These are phyloP conservation scores for Litchi chinensis DNA, from an alignment of 345 rosid species.

Conservation along the genomic window DNA sequence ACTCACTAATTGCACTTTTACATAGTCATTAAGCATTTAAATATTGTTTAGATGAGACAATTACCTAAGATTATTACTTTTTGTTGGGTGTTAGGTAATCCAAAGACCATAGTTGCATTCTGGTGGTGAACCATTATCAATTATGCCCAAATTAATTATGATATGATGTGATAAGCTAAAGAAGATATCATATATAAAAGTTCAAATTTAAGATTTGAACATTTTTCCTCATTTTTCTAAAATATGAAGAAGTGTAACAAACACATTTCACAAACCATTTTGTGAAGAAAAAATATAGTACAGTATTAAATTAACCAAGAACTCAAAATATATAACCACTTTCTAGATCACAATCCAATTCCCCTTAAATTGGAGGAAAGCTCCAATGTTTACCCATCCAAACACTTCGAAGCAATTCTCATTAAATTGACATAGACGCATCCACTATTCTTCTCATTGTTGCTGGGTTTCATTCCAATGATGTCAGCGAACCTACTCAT, in stretches of 20 bases:
- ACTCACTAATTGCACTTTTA: constrained; percentile 24
- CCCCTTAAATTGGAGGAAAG: too few relatives aligned
- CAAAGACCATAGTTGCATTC: neutral
- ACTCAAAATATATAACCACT: too few relatives aligned
- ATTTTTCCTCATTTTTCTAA: neutral
- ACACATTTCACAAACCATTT: too few relatives aligned
- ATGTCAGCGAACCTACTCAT: too few relatives aligned
- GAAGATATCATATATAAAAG: neutral
- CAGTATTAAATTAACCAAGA: too few relatives aligned
- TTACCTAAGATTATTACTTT: neutral
- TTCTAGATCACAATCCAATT: too few relatives aligned
- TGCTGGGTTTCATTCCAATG: too few relatives aligned
- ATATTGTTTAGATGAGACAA: neutral
- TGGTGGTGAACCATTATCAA: neutral
- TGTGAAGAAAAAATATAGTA: too few relatives aligned
- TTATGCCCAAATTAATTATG: too few relatives aligned
- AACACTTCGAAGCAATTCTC: too few relatives aligned
- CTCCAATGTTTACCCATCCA: too few relatives aligned
- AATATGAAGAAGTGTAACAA: too few relatives aligned
- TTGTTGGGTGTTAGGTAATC: constrained; percentile 1
- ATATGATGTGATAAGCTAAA: neutral
- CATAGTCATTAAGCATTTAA: neutral
- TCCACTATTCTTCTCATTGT: neutral
- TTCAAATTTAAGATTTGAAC: neutral
- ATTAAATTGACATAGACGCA: neutral